Base-by-base conservation (phyloP, 441 rosid genomes). In the Rhodomyrtus psidioides region DNA sequence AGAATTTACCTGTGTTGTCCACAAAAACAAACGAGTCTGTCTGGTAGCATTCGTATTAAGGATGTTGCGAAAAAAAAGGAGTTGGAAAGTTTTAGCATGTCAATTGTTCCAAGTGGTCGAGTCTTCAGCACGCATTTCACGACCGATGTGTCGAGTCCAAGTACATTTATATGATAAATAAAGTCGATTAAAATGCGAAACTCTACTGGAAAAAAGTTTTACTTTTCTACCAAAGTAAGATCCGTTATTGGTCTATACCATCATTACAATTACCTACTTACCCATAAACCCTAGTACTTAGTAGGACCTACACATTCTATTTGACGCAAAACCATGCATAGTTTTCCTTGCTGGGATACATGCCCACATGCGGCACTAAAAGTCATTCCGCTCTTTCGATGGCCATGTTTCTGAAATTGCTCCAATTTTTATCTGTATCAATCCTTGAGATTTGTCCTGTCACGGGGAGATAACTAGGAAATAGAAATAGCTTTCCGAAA, bases 241-340 rank as follows among this genome's bases (percentile, higher is more conserved):
- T 34, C 15, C n/a, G 15, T 9, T 34, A 16, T 60, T 3, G 75
- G 39, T 26, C n/a, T 21, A 24, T 4, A 9, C 79, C 2, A 70
- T 70, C n/a, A 70, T 10, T 42, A 5, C n/a, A 70, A 70, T 39
- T 9, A 70, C 12, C 19, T 34, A 34, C 42, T 21, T 26, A 57
- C 2, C 27, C 60, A 1, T 57, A 14, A 10, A 3, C 28, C 2
- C 14, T 57, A 6, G 46, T 42, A 5, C 60, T 57, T 10, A 42
- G n/a, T 70, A 65, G 34, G 19, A 9, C 76, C 7, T 0, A 5
- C n/a, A 55, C 79, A 62, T 30, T 62, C 23, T 19, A 30, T 10
- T 1, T 1, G 2, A 21, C 0, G 2, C 16, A 1, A 70, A 39
- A 34, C 44, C 24, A 10, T 19, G 15, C n/a, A 1, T 2, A 34